Evolutionary conservation across 129 eudicot species (phyloP), one percentile per base, ranked within the genome.

Genomic region (Centella asiatica): DNA sequence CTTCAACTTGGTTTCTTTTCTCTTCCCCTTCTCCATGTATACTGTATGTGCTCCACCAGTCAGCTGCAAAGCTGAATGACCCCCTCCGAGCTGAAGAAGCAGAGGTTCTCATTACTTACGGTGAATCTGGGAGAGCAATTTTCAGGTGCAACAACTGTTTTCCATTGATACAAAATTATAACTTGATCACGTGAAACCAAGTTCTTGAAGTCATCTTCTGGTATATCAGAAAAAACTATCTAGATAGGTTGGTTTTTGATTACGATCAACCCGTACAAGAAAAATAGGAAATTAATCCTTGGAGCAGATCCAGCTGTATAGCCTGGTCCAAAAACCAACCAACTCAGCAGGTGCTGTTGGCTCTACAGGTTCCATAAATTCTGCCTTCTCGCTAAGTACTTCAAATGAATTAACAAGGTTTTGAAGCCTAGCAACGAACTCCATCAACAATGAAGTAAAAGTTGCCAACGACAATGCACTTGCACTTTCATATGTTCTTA

Each of bases 391-490:
- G 32, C 93, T 83, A 54, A 87, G 88, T 40, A 79, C 93, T 55
- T 79, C 68, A 52, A 71, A 87, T 5, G 89, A 66, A 49, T 81
- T 54, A 27, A 87, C 68, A 5, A 87, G 74, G 70, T 87, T 83
- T 66, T 84, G 88, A 74, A 87, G 93, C 83, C 95, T 76, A 1
- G 95, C 95, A 44, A 87, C 95, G 66, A 87, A 87, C 69, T 87
- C 95, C 20, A 87, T 81, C 76, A 87, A 60, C 65, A 78, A 69
- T 27, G 95, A 84, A 13, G 89, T 84, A 66, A 83, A 87, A 14
- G 82, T 89, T 5, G 92, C 72, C 27, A 85, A 76, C 14, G 88
- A 82, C 60, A 89, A 48, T 15, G 92, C 85, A 62, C 88, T 83
- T 8, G 95, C 95, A 64, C 97, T 89, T 71, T 85, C 95, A 19